Evolutionary conservation across 2,329 filamentous ascomycete species (phyloP), one percentile per base, ranked within the genome.

Genomic region (Fusarium xyrophilum): DNA sequence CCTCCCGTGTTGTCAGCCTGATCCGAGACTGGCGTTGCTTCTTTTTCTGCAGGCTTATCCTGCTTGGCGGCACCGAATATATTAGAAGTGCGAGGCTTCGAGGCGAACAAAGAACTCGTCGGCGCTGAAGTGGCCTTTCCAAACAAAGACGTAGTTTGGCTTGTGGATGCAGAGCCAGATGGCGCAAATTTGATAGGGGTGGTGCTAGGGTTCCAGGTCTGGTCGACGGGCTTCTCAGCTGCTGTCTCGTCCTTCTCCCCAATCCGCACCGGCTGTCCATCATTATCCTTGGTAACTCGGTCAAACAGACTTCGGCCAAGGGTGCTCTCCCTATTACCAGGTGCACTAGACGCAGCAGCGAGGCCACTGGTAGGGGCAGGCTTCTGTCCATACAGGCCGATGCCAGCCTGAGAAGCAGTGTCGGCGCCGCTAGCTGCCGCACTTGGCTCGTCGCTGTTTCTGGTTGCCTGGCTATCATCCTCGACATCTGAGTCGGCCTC

Each of bases 171-270:
- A 58, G 74, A 60, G 11, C 75, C 72, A 51, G 75, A 64, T 43
- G 81, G 76, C 15, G 81, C 81, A 71, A 87, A 87, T 73, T 87
- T 87, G 74, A 89, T 85, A 5, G 86, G 85, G 9, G 81, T 82
- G 21, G 80, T 82, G 76, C 80, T 84, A 7, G 79, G 77, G 47
- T 82, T 80, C 73, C 78, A 80, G 19, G 81, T 80, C 71, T 81
- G 79, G 40, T 81, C 79, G 12, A 75, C 65, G 19, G 78, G 65
- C 17, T 77, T 67, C 38, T 75, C 76, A 23, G 52, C 55, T 13
- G 60, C 47, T 25, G 65, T 68, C 54, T 73, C 74, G 43, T 57
- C 46, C 60, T 76, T 70, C 15, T 71, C 64, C 55, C 77, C 71
- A 65, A 80, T 73, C 28, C 84, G 81, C 4, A 86, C 74, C 19